Conservation (phyloP, 371 early-diverging fungal species). For the Funneliformis caledonium region DNA sequence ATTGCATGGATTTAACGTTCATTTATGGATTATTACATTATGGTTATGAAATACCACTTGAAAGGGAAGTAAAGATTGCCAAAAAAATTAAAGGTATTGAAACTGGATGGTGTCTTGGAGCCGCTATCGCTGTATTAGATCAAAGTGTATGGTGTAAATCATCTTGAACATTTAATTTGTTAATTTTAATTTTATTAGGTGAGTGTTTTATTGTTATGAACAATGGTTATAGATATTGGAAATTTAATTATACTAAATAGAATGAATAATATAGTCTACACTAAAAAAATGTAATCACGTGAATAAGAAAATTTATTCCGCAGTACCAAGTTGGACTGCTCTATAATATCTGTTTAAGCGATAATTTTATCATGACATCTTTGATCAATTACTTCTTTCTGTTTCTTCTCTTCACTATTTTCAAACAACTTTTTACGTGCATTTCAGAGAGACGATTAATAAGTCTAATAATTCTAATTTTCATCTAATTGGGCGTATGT, state of each 20-base stretch:
- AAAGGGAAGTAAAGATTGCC: slow-evolving; percentile 74
- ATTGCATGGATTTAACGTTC: slow-evolving; percentile 89
- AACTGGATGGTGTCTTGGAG: slow-evolving; percentile 96
- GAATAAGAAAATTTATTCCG: too few relatives aligned
- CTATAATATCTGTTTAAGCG: too few relatives aligned
- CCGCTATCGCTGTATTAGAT: slow-evolving; percentile 80
- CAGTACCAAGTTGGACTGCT: too few relatives aligned
- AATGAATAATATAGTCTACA: too few relatives aligned
- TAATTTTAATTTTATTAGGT: background rate
- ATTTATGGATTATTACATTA: slow-evolving; percentile 77
- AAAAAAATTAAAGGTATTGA: slow-evolving; percentile 92
- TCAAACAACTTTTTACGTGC: too few relatives aligned
- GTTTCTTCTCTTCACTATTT: too few relatives aligned
- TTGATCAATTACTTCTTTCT: too few relatives aligned
- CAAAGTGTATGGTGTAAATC: slow-evolving; percentile 49
- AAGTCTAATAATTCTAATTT: too few relatives aligned
- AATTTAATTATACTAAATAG: background rate
- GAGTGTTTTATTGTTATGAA: background rate
- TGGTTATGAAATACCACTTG: slow-evolving; percentile 84
- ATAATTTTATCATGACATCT: too few relatives aligned
- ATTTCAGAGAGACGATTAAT: too few relatives aligned
- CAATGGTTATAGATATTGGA: background rate
- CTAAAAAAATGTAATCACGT: too few relatives aligned
- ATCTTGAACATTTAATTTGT: background rate
- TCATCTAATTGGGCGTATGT: too few relatives aligned